phyloP scores from a whole-genome alignment of 768 basidiomycete genomes.

The Rhodotorula taiwanensis region DNA sequence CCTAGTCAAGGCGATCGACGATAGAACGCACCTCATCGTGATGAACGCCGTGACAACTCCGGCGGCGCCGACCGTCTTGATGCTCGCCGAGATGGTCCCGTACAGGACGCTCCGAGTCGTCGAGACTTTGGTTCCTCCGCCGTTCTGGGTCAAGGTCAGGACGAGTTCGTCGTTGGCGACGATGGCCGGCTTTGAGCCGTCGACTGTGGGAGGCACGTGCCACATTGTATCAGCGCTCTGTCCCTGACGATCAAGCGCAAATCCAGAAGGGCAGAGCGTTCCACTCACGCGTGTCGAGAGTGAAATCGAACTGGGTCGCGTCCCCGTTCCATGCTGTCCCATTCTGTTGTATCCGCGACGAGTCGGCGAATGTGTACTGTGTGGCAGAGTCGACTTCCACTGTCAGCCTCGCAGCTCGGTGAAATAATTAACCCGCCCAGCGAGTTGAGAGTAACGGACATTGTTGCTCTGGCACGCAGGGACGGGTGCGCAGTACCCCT shows the following conservation, averaged over 20 bases:
- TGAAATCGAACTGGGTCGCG: constrained; percentile 42
- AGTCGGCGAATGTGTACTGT: constrained; percentile 33
- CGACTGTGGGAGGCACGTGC: constrained; percentile 6
- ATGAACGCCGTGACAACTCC: constrained; percentile 44
- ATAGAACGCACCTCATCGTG: constrained; percentile 27
- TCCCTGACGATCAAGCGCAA: background rate
- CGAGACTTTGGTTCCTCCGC: constrained; percentile 43
- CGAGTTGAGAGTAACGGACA: no score
- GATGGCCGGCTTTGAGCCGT: constrained; percentile 30
- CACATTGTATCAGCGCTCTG: background rate
- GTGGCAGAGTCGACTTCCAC: constrained; percentile 8
- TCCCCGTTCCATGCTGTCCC: constrained; percentile 42
- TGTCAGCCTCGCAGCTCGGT: no score
- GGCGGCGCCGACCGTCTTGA: constrained; percentile 38
- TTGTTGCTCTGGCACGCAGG: constrained; percentile 37
- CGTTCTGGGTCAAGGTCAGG: constrained; percentile 25
- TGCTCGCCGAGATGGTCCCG: constrained; percentile 39
- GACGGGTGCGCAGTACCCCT: constrained; percentile 40
- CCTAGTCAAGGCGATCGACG: background rate
- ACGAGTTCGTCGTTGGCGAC: constrained; percentile 34
- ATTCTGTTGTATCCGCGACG: constrained; percentile 32
- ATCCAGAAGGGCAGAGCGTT: background rate
- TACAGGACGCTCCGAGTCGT: constrained; percentile 43
- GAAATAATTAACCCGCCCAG: no score
- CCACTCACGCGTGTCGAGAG: constrained; percentile 36